These are phyloP conservation scores for Backusella parvicylindrica DNA, from an alignment of 192 early-diverging fungal genomes.

Conservation along the genomic window DNA sequence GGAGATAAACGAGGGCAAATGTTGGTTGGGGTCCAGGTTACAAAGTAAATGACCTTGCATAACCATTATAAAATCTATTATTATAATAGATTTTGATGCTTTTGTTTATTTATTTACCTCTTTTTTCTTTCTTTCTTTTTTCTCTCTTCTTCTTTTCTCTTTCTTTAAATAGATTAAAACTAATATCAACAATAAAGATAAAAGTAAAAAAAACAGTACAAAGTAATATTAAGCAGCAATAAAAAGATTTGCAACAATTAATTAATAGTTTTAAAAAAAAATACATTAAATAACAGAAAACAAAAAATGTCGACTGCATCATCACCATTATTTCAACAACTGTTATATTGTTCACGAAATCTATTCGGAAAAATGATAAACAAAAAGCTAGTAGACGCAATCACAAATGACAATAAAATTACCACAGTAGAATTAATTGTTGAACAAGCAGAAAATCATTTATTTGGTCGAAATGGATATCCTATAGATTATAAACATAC, in stretches of 20 bases:
- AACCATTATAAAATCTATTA: neutral
- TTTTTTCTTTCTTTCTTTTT: neutral
- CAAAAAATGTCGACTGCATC: neutral
- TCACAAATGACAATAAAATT: neutral
- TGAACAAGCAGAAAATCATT: slow-evolving; percentile 21
- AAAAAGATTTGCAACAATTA: neutral
- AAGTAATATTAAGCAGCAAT: neutral
- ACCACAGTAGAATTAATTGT: neutral
- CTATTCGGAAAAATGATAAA: neutral
- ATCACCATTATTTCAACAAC: slow-evolving; percentile 7
- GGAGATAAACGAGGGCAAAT: slow-evolving; percentile 2
- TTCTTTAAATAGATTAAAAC: neutral
- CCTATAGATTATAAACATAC: slow-evolving; percentile 45
- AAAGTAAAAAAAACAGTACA: neutral
- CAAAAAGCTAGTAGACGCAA: neutral
- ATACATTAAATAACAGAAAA: neutral
- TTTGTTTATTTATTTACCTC: neutral
- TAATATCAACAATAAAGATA: neutral
- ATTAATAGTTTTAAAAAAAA: neutral
- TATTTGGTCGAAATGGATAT: slow-evolving; percentile 52
- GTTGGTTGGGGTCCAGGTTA: slow-evolving; percentile 4
- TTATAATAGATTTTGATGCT: neutral
- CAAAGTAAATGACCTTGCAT: slow-evolving; percentile 5
- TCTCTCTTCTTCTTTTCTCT: neutral
- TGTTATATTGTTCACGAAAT: slow-evolving; percentile 4